Conservation (phyloP, 768 basidiomycete genomes). For the Rhizopogon rudus region DNA sequence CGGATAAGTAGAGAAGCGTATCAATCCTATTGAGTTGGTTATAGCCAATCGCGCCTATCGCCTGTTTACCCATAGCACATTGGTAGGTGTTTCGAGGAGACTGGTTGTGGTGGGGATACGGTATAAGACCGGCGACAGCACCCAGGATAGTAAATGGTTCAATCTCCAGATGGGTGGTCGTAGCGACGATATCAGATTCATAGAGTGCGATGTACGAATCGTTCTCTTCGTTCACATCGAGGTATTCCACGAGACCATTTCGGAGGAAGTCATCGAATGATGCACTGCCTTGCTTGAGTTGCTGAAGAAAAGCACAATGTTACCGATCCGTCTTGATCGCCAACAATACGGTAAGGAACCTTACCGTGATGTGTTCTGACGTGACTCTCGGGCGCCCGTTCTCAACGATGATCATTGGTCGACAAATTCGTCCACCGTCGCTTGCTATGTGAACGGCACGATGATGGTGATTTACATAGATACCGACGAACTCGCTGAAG, state of each 20-base stretch:
- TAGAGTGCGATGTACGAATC: conserved; percentile 95
- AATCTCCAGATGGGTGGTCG: conserved; percentile 95
- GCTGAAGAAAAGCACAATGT: conserved; percentile 33
- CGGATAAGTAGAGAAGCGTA: conserved; percentile 94
- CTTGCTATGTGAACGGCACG: conserved; percentile 92
- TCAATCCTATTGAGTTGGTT: conserved; percentile 98
- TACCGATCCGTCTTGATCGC: conserved; percentile 1
- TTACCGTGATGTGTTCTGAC: conserved; percentile 73
- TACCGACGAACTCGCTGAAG: conserved; percentile 93
- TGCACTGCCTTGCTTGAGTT: conserved; percentile 72
- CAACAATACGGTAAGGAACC: conserved; percentile 13
- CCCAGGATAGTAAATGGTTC: conserved; percentile 98
- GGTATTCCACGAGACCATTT: conserved; percentile 92
- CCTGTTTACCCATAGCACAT: conserved; percentile 99
- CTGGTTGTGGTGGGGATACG: conserved; percentile 99
- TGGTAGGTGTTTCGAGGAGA: conserved; percentile 99
- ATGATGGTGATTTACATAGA: conserved; percentile 96
- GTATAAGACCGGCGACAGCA: conserved; percentile 96
- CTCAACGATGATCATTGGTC: conserved; percentile 96
- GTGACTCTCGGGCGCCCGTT: conserved; percentile 71
- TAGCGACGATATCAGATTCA: conserved; percentile 75
- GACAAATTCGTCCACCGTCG: conserved; percentile 96
- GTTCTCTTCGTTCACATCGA: conserved; percentile 99
- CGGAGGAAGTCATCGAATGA: conserved; percentile 93
- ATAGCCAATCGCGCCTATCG: conserved; percentile 97